phyloP scores from a whole-genome alignment of 257 asterid species.

The Solanum neorickii region DNA sequence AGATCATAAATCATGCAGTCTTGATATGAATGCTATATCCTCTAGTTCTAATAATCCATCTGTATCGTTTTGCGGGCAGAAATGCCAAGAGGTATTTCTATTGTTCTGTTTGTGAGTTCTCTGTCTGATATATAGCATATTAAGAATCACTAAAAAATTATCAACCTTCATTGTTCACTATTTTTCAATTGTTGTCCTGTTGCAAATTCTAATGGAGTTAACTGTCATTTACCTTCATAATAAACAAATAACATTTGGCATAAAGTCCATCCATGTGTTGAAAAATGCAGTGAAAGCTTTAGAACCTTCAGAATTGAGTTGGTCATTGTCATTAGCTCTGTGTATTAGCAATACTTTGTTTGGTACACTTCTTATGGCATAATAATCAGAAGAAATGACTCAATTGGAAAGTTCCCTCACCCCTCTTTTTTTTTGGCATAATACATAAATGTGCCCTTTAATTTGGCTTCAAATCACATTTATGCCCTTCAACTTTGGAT shows the following conservation, averaged over 20 bases:
- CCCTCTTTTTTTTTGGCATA: neutral
- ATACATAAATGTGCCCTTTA: no score
- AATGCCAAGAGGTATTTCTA: slow-evolving; percentile 75
- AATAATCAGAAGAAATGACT: neutral
- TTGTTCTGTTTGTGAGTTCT: neutral
- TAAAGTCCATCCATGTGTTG: neutral
- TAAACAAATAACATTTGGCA: neutral
- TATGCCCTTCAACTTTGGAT: no score
- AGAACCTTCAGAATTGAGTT: neutral
- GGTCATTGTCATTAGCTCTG: neutral
- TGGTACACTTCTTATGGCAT: neutral
- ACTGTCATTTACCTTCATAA: neutral
- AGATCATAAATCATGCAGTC: slow-evolving; percentile 72
- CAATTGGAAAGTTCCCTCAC: neutral
- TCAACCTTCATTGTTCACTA: neutral
- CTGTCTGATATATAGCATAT: neutral
- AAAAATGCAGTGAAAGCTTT: neutral
- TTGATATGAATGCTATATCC: slow-evolving; percentile 25
- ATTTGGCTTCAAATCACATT: no score
- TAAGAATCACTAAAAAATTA: neutral
- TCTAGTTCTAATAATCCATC: slow-evolving; percentile 32
- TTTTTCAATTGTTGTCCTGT: neutral
- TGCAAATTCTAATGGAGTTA: neutral
- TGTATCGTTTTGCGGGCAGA: slow-evolving; percentile 46
- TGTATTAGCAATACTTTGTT: neutral